phyloP scores from a whole-genome alignment of 2,329 filamentous ascomycete species.

The Penicillium sp. region DNA sequence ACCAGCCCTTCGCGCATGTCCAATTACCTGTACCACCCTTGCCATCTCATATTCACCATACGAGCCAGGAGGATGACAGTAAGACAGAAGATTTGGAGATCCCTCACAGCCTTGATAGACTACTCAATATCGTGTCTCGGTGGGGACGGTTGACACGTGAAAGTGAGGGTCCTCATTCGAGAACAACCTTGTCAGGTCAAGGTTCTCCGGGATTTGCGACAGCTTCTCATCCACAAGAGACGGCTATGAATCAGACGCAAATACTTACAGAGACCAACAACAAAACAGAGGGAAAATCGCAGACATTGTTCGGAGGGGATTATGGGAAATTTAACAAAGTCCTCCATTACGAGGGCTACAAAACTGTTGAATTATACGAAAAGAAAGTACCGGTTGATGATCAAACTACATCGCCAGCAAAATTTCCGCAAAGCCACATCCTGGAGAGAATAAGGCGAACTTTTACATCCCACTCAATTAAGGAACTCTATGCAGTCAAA shows the following conservation, averaged over 20 bases:
- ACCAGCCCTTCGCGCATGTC: slow-evolving; percentile 8
- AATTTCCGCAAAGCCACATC: not conserved
- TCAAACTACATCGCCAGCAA: not conserved
- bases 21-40: not conserved
- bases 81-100: not conserved
- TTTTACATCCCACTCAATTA: not conserved
- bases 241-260: not conserved
- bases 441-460: not conserved
- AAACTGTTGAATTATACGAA: slow-evolving; percentile 4
- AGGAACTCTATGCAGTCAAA: slow-evolving; percentile 8
- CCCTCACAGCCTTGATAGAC: not conserved
- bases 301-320: not conserved
- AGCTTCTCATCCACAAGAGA: not conserved
- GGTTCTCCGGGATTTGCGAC: not conserved
- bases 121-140: not conserved
- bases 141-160: not conserved
- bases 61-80: not conserved
- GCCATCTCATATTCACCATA: slow-evolving; percentile 4
- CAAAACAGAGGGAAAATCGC: not conserved
- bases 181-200: too few relatives aligned
- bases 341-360: not conserved
- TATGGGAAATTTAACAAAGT: slow-evolving; percentile 6
- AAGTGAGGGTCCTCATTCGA: not conserved
- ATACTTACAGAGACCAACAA: not conserved
- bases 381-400: not conserved